Percentiles rank a stretch among this genome's conserved stretches.
Evolutionary conservation across 352 stramenopile genomes (phyloP).

Genomic region (Phytophthora agathidicida): DNA sequence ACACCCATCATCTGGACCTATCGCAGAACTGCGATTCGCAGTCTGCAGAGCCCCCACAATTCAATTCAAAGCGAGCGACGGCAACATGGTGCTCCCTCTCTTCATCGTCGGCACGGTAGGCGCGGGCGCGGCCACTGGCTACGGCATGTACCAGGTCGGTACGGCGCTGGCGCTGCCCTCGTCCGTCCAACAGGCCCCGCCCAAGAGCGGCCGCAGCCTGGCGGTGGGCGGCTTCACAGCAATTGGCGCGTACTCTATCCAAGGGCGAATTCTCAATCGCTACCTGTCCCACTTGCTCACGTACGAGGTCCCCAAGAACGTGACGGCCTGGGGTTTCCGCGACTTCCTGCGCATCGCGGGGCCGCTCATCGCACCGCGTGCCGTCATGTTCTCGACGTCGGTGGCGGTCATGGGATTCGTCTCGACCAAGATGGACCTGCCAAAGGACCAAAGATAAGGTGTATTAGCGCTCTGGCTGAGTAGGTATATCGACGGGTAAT

Average conservation of each 20-base stretch:
- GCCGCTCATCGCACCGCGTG: conserved; percentile 58
- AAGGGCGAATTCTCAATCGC: conserved; percentile 58
- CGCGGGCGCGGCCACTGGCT: conserved; percentile 51
- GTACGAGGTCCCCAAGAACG: conserved; percentile 73
- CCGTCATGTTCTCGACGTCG: conserved; percentile 73
- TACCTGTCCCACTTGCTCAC: conserved; percentile 69
- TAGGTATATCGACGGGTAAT: background rate
- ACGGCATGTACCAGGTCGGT: conserved; percentile 76
- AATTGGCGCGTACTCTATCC: conserved; percentile 52
- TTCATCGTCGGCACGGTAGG: conserved; percentile 64
- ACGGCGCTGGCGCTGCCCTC: conserved; percentile 50
- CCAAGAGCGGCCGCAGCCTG: conserved; percentile 50
- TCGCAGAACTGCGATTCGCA: conserved; percentile 14
- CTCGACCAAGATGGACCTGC: conserved; percentile 62
- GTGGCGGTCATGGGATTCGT: conserved; percentile 75
- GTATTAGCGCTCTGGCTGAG: too few species aligned
- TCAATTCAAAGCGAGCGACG: conserved; percentile 8
- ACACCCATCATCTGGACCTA: conserved; percentile 31
- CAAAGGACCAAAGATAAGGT: conserved; percentile 9
- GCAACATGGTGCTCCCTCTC: conserved; percentile 68
- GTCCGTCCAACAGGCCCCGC: conserved; percentile 31
- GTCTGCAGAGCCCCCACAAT: too few species aligned
- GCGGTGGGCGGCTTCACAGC: conserved; percentile 39
- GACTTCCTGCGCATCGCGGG: conserved; percentile 72
- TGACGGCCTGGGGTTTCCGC: conserved; percentile 69